A percentile compares a stretch with the other conserved stretches of the same genome.
Evolutionary conservation across 805 yeast genomes (phyloP).

Genomic region (Sugiyamaella smithiae): DNA sequence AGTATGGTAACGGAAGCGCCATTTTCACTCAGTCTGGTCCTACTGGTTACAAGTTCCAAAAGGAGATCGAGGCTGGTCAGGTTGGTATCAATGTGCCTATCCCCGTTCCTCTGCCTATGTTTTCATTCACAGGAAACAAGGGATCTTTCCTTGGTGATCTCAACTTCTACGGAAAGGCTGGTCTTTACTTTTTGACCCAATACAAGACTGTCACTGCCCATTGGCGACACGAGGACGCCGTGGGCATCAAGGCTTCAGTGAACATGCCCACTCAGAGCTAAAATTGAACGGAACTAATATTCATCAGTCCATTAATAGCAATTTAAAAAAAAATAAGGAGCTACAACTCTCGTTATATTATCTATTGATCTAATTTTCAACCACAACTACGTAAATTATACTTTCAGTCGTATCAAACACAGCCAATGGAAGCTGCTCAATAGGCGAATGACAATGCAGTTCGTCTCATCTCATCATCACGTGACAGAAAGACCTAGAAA

Average conservation of each 20-base stretch:
- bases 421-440: too few relatives aligned
- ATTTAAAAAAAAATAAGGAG: too few relatives aligned
- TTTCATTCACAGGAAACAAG: slow-evolving; percentile 74
- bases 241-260: slow-evolving; percentile 52
- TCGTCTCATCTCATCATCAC: too few relatives aligned
- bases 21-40: slow-evolving; percentile 69
- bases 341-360: too few relatives aligned
- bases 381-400: not conserved
- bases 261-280: slow-evolving; percentile 61
- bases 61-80: slow-evolving; percentile 68
- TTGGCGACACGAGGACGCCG: slow-evolving; percentile 57
- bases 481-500: slow-evolving; percentile 2
- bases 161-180: slow-evolving; percentile 78
- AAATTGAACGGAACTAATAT: too few relatives aligned
- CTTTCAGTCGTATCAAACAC: not conserved
- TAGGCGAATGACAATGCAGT: too few relatives aligned
- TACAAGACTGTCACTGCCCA: slow-evolving; percentile 69
- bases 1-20: slow-evolving; percentile 70
- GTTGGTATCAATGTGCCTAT: slow-evolving; percentile 77
- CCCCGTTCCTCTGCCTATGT: slow-evolving; percentile 80
- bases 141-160: slow-evolving; percentile 75
- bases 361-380: too few relatives aligned
- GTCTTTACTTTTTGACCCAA: slow-evolving; percentile 67
- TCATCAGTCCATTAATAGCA: too few relatives aligned
- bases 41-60: slow-evolving; percentile 66